A percentile compares a stretch with the other conserved stretches of the same genome.
Conservation (phyloP, 305 asterid species). For the Fraxinus floribunda region DNA sequence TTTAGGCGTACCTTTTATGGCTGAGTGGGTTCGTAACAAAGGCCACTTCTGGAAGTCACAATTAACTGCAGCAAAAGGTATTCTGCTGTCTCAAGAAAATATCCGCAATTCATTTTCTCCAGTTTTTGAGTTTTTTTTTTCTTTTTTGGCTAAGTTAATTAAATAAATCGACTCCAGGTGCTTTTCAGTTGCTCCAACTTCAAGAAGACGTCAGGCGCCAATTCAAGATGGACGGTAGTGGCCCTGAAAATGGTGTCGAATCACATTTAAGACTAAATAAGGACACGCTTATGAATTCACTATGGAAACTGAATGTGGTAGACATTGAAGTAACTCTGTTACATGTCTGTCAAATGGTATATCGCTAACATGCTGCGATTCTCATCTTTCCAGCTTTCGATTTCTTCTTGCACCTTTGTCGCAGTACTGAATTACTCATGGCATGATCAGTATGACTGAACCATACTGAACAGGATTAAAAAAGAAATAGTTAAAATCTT, state of each 20-base stretch:
- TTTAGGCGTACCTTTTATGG: conserved; percentile 69
- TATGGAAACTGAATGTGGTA: conserved; percentile 86
- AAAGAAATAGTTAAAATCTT: not conserved
- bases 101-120: not conserved
- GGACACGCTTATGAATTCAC: conserved; percentile 66
- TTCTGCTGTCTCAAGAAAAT: not conserved
- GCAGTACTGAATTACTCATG: not conserved
- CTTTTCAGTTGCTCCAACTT: conserved; percentile 89
- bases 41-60: conserved; percentile 88
- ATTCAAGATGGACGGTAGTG: conserved; percentile 57
- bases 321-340: conserved; percentile 79
- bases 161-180: conserved; percentile 48
- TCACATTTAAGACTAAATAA: conserved; percentile 63
- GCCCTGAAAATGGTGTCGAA: conserved; percentile 62
- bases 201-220: conserved; percentile 74
- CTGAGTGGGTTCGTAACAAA: conserved; percentile 85
- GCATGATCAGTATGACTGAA: not conserved
- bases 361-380: not conserved
- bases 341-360: conserved; percentile 90
- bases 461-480: not conserved
- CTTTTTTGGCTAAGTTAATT: not conserved
- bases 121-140: not conserved
- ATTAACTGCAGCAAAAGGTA: conserved; percentile 81
- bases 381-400: not conserved
- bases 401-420: not conserved